A percentile compares a stretch with the other conserved stretches of the same genome.
phyloP scores from a whole-genome alignment of 805 yeast species.

The Teunomyces aglyptinius region DNA sequence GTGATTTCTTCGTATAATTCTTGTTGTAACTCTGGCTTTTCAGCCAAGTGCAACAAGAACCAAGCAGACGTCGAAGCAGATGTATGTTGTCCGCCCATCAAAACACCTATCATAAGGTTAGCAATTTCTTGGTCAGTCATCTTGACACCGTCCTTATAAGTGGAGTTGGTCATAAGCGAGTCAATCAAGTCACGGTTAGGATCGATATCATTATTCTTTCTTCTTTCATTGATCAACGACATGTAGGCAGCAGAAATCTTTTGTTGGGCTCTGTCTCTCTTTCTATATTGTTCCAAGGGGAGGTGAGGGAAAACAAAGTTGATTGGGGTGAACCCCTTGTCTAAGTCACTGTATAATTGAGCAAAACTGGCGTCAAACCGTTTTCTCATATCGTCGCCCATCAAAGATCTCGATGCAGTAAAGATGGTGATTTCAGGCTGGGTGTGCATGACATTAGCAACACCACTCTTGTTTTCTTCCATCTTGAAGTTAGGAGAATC shows the following conservation, averaged over 20 bases:
- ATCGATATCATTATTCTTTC: conserved; percentile 67
- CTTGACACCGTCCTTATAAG: conserved; percentile 88
- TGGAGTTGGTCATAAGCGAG: conserved; percentile 73
- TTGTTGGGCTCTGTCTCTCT: conserved; percentile 84
- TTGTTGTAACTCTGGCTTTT: conserved; percentile 80
- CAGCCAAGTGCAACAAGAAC: conserved; percentile 89
- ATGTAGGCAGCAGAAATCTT: conserved; percentile 79
- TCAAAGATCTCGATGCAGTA: conserved; percentile 88
- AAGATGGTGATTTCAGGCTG: conserved; percentile 96
- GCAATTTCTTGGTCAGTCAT: conserved; percentile 97
- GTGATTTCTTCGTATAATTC: conserved; percentile 74
- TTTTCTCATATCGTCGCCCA: conserved; percentile 89
- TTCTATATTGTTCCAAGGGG: conserved; percentile 82
- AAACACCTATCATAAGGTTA: conserved; percentile 86
- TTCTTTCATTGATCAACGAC: conserved; percentile 72
- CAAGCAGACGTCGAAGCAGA: conserved; percentile 95
- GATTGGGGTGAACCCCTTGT: conserved; percentile 94
- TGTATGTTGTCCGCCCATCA: conserved; percentile 99
- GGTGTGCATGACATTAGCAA: conserved; percentile 67
- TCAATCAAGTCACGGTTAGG: conserved; percentile 88
- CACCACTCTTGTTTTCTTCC: conserved; percentile 40
- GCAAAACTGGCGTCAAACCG: conserved; percentile 84
- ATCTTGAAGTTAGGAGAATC: conserved; percentile 48
- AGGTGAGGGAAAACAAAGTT: conserved; percentile 94
- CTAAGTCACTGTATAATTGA: conserved; percentile 81